Evolutionary conservation across 2,329 filamentous ascomycete genomes (phyloP).

Genomic region (Cladosporium sp.): DNA sequence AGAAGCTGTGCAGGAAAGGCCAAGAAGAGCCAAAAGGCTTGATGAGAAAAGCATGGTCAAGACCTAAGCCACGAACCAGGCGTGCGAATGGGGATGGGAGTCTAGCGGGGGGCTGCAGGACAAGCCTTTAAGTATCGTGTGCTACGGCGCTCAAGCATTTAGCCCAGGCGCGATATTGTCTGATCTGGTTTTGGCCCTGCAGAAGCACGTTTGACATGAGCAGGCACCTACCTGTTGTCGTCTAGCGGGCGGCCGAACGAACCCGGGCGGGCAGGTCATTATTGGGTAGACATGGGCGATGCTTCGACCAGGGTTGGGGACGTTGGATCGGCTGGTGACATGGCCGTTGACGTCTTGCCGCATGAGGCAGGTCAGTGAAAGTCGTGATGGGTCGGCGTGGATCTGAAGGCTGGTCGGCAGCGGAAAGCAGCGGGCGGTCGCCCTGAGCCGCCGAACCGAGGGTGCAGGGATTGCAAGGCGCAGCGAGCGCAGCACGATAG

Average conservation of each 20-base stretch:
- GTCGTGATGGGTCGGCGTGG: no score
- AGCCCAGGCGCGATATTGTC: background rate
- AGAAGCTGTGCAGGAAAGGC: conserved; percentile 4
- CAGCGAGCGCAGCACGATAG: background rate
- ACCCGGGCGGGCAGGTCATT: conserved; percentile 4
- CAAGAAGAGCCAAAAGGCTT: conserved; percentile 9
- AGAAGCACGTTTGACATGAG: background rate
- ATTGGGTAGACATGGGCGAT: background rate
- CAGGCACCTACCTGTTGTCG: conserved; percentile 9
- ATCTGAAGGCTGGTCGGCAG: no score
- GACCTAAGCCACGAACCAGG: background rate
- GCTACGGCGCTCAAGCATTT: background rate
- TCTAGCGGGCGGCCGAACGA: background rate
- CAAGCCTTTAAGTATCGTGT: conserved; percentile 10
- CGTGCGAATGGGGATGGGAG: background rate
- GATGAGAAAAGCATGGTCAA: conserved; percentile 10
- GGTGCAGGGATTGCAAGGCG: no score
- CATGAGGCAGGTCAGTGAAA: conserved; percentile 7
- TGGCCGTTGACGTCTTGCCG: background rate
- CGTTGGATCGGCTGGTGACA: background rate
- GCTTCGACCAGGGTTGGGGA: background rate
- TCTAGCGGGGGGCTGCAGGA: background rate
- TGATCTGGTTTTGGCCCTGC: background rate
- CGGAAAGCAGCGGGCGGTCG: no score
- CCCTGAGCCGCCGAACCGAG: no score